Percentiles rank a stretch among this genome's conserved stretches.
These are phyloP conservation scores for Rhodosporidiobolus sp. DNA, from an alignment of 768 basidiomycete genomes.

Conservation along the genomic window DNA sequence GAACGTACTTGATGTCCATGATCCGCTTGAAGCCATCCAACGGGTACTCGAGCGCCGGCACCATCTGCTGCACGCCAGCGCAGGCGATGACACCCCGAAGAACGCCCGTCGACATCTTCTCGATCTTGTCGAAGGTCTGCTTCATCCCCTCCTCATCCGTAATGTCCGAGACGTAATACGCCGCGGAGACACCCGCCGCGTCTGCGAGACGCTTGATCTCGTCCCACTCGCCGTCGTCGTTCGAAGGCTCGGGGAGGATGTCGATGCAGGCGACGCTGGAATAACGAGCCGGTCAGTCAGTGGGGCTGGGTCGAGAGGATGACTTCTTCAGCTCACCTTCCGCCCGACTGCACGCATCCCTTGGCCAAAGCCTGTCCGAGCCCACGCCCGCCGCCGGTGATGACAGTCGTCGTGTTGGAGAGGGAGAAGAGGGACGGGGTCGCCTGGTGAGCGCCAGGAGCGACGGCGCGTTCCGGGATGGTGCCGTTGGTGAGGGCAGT, in stretches of 20 bases:
- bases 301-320: too few relatives aligned
- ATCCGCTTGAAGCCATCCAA: neutral
- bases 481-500: neutral
- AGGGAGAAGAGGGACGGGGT: neutral
- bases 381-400: neutral
- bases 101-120: neutral
- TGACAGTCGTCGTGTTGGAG: neutral
- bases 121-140: neutral
- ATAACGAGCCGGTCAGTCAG: too few relatives aligned
- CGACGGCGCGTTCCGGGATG: neutral
- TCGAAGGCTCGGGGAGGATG: neutral
- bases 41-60: neutral
- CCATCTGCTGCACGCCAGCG: neutral
- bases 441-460: neutral
- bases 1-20: constrained; percentile 1
- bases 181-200: neutral
- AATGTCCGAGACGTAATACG: neutral
- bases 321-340: too few relatives aligned
- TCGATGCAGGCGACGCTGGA: neutral
- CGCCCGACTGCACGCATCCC: neutral
- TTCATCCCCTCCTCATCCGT: neutral
- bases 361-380: neutral
- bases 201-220: neutral
- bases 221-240: neutral
- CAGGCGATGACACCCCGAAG: neutral